These are phyloP conservation scores for Austroboletus eburneus DNA, from an alignment of 768 basidiomycete genomes.

Conservation along the genomic window DNA sequence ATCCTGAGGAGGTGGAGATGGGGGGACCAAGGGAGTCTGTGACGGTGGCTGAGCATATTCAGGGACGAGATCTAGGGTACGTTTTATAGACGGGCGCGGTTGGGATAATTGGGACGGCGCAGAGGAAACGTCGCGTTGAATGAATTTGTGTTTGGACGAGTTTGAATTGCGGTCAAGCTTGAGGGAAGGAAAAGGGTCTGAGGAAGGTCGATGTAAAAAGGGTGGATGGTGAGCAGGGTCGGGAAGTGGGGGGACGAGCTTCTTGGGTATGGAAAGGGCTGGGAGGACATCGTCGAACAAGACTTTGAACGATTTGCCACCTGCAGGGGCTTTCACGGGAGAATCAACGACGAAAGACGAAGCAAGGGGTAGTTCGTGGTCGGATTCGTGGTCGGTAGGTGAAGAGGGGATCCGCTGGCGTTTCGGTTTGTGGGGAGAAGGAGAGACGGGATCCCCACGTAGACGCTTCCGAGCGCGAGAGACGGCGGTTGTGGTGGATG, in stretches of 20 bases:
- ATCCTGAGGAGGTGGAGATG: slow-evolving; percentile 58
- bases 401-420: slow-evolving; percentile 48
- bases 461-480: slow-evolving; percentile 75
- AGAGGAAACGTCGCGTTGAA: too few species aligned
- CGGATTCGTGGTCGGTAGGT: slow-evolving; percentile 35
- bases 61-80: slow-evolving; percentile 30
- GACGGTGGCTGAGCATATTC: slow-evolving; percentile 8
- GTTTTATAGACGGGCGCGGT: slow-evolving; percentile 39
- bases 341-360: slow-evolving; percentile 65
- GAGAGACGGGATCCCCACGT: slow-evolving; percentile 79
- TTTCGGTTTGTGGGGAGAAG: slow-evolving; percentile 77
- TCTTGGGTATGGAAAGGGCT: slow-evolving; percentile 16
- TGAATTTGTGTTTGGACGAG: too few species aligned
- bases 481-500: slow-evolving; percentile 41
- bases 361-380: slow-evolving; percentile 32
- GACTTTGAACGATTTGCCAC: slow-evolving; percentile 58
- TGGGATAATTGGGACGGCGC: slow-evolving; percentile 8
- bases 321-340: slow-evolving; percentile 57
- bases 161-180: slow-evolving; percentile 5
- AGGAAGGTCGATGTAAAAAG: slow-evolving; percentile 1
- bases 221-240: background rate
- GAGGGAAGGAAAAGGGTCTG: slow-evolving; percentile 1
- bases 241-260: background rate
- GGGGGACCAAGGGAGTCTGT: slow-evolving; percentile 48
- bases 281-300: slow-evolving; percentile 57